Conservation (phyloP, 1,284 basidiomycete genomes). For the Moesziomyces parantarcticus region DNA sequence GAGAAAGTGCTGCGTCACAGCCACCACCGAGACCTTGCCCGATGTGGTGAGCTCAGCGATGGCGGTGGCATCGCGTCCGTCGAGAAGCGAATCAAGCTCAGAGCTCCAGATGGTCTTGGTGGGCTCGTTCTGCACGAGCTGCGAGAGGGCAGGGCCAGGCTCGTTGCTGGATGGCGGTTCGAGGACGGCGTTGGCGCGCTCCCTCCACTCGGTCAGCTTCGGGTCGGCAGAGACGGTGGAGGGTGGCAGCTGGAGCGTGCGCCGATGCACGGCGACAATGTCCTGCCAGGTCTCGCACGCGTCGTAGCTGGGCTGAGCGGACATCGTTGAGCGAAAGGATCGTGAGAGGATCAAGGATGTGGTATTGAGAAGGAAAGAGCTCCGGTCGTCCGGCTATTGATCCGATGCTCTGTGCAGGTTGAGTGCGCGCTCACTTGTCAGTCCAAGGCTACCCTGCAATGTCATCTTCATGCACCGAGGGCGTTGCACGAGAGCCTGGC, state of each 20-base stretch:
- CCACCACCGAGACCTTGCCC: constrained; percentile 18
- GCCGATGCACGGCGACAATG: constrained; percentile 25
- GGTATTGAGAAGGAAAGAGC: not conserved
- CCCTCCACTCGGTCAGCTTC: constrained; percentile 14
- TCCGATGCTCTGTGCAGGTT: no score
- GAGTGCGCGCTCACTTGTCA: no score
- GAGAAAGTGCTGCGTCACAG: constrained; percentile 28
- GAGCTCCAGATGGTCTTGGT: constrained; percentile 19
- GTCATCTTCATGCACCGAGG: no score
- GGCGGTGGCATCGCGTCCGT: constrained; percentile 28
- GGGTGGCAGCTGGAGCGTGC: constrained; percentile 5
- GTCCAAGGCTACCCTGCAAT: no score
- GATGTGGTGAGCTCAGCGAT: constrained; percentile 22
- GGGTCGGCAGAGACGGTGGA: constrained; percentile 11
- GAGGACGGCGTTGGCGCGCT: constrained; percentile 8
- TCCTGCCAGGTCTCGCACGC: constrained; percentile 21
- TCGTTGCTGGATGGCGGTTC: constrained; percentile 8
- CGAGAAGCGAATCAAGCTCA: constrained; percentile 8
- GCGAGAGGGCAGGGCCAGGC: constrained; percentile 23
- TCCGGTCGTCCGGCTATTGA: no score
- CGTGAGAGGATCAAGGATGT: not conserved
- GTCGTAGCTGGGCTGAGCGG: constrained; percentile 1
- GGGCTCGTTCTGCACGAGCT: constrained; percentile 11
- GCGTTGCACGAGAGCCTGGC: no score
- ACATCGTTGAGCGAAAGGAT: not conserved